Conservation (phyloP, 2,329 filamentous ascomycete genomes). For the Aureobasidium sp. region DNA sequence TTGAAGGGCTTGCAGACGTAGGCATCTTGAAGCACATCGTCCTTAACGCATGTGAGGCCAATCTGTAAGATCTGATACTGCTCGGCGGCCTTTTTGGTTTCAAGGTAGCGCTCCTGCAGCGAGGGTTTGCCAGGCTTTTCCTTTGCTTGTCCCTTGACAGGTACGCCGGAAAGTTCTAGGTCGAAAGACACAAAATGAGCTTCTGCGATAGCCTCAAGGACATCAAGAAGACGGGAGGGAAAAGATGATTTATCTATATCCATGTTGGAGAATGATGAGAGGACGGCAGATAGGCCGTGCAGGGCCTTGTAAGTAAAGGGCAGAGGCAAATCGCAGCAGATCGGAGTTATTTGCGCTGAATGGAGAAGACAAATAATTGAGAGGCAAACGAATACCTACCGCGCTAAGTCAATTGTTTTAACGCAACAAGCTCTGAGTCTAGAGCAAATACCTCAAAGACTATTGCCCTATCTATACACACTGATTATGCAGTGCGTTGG, state of each 20-base stretch:
- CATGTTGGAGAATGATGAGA: conserved; percentile 34
- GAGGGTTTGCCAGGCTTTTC: conserved; percentile 36
- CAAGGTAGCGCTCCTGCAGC: conserved; percentile 52
- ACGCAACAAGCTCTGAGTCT: background rate
- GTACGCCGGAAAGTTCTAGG: conserved; percentile 58
- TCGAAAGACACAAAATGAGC: conserved; percentile 57
- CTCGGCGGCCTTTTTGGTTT: conserved; percentile 52
- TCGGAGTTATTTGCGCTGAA: background rate
- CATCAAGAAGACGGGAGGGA: conserved; percentile 41
- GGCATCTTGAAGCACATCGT: conserved; percentile 43
- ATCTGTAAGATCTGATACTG: conserved; percentile 57
- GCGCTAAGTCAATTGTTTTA: conserved; percentile 2
- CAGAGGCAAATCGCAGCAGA: background rate
- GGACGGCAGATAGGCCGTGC: background rate
- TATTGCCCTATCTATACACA: background rate
- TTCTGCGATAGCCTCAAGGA: conserved; percentile 49
- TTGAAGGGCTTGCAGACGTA: conserved; percentile 58
- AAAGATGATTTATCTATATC: conserved; percentile 47
- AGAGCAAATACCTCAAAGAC: conserved; percentile 1
- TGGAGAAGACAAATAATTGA: conserved; percentile 5
- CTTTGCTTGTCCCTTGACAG: conserved; percentile 28
- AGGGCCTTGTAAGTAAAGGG: background rate
- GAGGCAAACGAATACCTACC: conserved; percentile 10
- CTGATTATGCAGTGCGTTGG: background rate
- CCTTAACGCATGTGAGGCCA: conserved; percentile 56